phyloP scores from a whole-genome alignment of 2,329 filamentous ascomycete species.

The Plectosphaerella sp. region DNA sequence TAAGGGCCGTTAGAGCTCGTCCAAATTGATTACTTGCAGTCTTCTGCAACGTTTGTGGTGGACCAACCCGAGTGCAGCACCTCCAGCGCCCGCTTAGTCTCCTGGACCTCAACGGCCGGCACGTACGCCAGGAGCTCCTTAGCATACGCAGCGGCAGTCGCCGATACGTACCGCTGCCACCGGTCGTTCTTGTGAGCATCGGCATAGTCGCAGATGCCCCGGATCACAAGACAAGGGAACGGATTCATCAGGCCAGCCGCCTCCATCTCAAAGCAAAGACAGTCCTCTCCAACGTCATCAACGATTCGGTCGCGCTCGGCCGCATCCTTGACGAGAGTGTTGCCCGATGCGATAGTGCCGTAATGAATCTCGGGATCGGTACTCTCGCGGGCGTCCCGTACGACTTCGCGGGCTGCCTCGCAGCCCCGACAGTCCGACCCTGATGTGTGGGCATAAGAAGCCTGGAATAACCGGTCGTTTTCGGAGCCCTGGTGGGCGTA shows the following conservation, averaged over 20 bases:
- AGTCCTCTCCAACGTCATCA: neutral
- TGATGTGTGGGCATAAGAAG: conserved; percentile 4
- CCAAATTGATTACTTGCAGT: no score
- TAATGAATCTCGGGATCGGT: conserved; percentile 13
- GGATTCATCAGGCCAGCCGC: conserved; percentile 9
- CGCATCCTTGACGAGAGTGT: conserved; percentile 12
- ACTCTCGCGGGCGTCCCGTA: neutral
- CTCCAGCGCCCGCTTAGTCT: neutral
- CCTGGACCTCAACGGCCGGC: neutral
- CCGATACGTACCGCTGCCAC: conserved; percentile 18
- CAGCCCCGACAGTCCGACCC: conserved; percentile 6
- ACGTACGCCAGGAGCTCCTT: conserved; percentile 8
- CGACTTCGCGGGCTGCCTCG: neutral
- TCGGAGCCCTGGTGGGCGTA: conserved; percentile 2
- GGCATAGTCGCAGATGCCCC: conserved; percentile 25
- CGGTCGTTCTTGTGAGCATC: conserved; percentile 20
- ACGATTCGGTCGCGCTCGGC: conserved; percentile 6
- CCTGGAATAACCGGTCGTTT: conserved; percentile 8
- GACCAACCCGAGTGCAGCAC: neutral
- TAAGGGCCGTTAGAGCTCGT: neutral
- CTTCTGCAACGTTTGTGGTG: no score
- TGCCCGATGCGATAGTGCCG: conserved; percentile 18
- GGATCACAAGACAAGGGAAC: conserved; percentile 17
- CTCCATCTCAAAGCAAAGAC: conserved; percentile 9
- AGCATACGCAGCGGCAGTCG: conserved; percentile 15